These are phyloP conservation scores for Penicillium desertorum DNA, from an alignment of 495 filamentous ascomycete genomes.

Conservation along the genomic window DNA sequence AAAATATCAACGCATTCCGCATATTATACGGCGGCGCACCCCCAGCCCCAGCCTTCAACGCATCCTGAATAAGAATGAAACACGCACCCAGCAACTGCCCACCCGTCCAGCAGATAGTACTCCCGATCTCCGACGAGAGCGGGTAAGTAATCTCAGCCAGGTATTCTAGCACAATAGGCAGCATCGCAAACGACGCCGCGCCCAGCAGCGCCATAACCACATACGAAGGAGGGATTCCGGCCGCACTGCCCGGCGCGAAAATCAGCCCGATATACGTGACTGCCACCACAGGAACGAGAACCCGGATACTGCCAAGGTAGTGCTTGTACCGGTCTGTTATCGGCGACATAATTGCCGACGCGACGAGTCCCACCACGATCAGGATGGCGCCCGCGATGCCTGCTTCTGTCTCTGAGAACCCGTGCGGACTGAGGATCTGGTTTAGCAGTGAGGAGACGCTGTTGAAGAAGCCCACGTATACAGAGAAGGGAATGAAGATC, in stretches of 20 bases:
- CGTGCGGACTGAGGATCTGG: slow-evolving; percentile 83
- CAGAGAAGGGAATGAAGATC: slow-evolving; percentile 68
- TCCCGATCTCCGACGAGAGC: slow-evolving; percentile 81
- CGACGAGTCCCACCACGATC: slow-evolving; percentile 84
- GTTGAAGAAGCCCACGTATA: slow-evolving; percentile 95
- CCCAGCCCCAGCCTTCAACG: slow-evolving; percentile 60
- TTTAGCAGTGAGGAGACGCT: slow-evolving; percentile 83
- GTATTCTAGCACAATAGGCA: slow-evolving; percentile 85
- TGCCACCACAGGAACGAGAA: slow-evolving; percentile 74
- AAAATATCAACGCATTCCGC: slow-evolving; percentile 72
- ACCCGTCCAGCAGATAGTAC: slow-evolving; percentile 77
- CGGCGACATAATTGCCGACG: slow-evolving; percentile 72
- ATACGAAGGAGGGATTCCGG: slow-evolving; percentile 64
- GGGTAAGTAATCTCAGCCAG: slow-evolving; percentile 84
- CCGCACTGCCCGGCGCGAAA: slow-evolving; percentile 73
- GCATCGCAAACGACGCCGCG: slow-evolving; percentile 72
- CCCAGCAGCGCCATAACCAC: slow-evolving; percentile 68
- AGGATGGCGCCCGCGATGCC: slow-evolving; percentile 86
- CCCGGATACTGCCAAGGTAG: slow-evolving; percentile 71
- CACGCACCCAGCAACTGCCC: slow-evolving; percentile 70
- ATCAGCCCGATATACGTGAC: slow-evolving; percentile 72
- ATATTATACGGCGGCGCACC: slow-evolving; percentile 67
- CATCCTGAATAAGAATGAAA: slow-evolving; percentile 80
- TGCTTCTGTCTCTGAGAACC: slow-evolving; percentile 74
- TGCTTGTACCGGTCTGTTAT: slow-evolving; percentile 82